phyloP scores from a whole-genome alignment of 1,284 basidiomycete species.

The Fomitopsis palustris region DNA sequence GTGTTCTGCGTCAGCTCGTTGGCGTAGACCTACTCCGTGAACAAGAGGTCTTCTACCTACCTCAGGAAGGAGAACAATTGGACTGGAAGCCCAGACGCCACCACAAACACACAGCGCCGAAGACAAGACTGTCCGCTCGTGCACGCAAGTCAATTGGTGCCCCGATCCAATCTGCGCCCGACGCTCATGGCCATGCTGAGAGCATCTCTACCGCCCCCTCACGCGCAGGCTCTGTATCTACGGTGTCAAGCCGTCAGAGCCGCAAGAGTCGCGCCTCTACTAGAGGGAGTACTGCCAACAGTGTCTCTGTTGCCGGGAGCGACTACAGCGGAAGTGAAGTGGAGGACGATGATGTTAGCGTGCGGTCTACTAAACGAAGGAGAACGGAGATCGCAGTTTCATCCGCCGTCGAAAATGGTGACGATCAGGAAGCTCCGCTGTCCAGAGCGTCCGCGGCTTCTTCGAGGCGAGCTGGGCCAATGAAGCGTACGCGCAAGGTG shows the following conservation, averaged over 20 bases:
- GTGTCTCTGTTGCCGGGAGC: slow-evolving; percentile 17
- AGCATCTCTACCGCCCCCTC: slow-evolving; percentile 13
- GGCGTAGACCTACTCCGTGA: slow-evolving; percentile 60
- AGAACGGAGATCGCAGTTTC: slow-evolving; percentile 5
- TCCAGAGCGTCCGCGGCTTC: background rate
- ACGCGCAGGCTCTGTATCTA: slow-evolving; percentile 19
- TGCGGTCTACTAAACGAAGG: slow-evolving; percentile 12
- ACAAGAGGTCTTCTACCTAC: slow-evolving; percentile 61
- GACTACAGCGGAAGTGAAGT: slow-evolving; percentile 18
- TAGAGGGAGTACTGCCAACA: slow-evolving; percentile 10
- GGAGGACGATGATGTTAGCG: slow-evolving; percentile 3
- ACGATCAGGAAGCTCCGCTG: background rate
- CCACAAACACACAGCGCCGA: slow-evolving; percentile 22
- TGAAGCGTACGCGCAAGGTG: slow-evolving; percentile 28
- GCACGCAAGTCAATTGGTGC: slow-evolving; percentile 16
- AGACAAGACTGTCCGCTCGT: slow-evolving; percentile 27
- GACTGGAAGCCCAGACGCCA: slow-evolving; percentile 16
- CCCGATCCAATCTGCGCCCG: slow-evolving; percentile 14
- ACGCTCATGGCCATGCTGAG: slow-evolving; percentile 11
- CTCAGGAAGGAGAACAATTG: slow-evolving; percentile 31
- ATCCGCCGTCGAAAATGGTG: background rate
- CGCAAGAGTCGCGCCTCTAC: slow-evolving; percentile 7
- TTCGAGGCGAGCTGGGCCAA: slow-evolving; percentile 1
- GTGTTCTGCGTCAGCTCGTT: slow-evolving; percentile 52
- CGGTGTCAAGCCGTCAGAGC: slow-evolving; percentile 9